Evolutionary conservation across 305 asterid genomes (phyloP).

Genomic region (Fraxinus greggii): DNA sequence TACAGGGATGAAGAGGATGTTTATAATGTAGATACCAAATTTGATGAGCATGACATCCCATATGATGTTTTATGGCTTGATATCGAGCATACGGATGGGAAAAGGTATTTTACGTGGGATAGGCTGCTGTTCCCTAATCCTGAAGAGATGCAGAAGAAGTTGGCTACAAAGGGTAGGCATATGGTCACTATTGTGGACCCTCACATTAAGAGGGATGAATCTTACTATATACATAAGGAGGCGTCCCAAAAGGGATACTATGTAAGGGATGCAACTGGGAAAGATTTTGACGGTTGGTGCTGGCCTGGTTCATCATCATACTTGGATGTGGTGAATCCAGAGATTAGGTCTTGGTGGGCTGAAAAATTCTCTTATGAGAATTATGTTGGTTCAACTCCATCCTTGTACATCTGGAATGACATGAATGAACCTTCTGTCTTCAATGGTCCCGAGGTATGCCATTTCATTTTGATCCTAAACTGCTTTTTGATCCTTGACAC

Average conservation of each 20-base stretch:
- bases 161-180: conserved; percentile 87
- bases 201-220: conserved; percentile 90
- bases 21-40: conserved; percentile 72
- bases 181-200: conserved; percentile 99
- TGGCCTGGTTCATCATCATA: conserved; percentile 98
- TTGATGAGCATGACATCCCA: conserved; percentile 91
- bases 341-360: conserved; percentile 96
- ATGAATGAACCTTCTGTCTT: conserved; percentile 99
- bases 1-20: conserved; percentile 92
- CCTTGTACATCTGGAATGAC: conserved; percentile 91
- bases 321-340: conserved; percentile 76
- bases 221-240: conserved; percentile 83
- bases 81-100: conserved; percentile 93
- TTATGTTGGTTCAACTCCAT: conserved; percentile 82
- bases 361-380: conserved; percentile 67
- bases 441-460: conserved; percentile 92
- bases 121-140: conserved; percentile 78
- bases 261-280: conserved; percentile 78
- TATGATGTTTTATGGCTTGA: conserved; percentile 98
- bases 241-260: conserved; percentile 83
- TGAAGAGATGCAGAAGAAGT: conserved; percentile 84
- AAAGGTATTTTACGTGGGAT: conserved; percentile 96
- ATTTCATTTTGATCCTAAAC: background rate
- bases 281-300: conserved; percentile 97
- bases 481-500: conserved; percentile 17